Percentiles rank a stretch among this genome's conserved stretches.
These are phyloP conservation scores for Chaetoscypha palmicola DNA, from an alignment of 2,329 filamentous ascomycete species.

Conservation along the genomic window DNA sequence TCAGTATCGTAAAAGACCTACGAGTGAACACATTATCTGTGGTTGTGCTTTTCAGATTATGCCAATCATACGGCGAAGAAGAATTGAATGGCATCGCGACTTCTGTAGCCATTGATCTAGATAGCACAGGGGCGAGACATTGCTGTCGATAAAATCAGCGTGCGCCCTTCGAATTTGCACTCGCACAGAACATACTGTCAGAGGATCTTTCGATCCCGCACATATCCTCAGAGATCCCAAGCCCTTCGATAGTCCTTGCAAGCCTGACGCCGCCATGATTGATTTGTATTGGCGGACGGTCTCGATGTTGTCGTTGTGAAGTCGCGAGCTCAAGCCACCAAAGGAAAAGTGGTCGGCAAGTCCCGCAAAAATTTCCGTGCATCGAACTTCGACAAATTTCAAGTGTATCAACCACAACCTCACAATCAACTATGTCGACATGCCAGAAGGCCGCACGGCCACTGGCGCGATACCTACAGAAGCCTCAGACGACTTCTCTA, in stretches of 20 bases:
- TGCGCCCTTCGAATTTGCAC: background rate
- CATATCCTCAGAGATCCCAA: conserved; percentile 23
- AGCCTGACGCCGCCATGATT: conserved; percentile 30
- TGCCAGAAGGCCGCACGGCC: conserved; percentile 53
- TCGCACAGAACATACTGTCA: conserved; percentile 29
- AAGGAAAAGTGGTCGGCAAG: conserved; percentile 23
- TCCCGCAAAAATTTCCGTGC: conserved; percentile 12
- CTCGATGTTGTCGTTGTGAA: conserved; percentile 13
- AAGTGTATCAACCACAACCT: conserved; percentile 15
- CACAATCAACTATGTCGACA: conserved; percentile 45
- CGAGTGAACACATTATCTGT: conserved; percentile 12
- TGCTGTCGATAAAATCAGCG: conserved; percentile 34
- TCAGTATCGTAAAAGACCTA: too few relatives aligned
- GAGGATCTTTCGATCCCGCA: conserved; percentile 31
- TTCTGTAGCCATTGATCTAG: conserved; percentile 44
- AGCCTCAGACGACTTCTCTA: conserved; percentile 27
- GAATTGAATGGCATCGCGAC: conserved; percentile 28
- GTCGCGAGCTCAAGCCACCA: conserved; percentile 15
- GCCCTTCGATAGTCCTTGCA: conserved; percentile 27
- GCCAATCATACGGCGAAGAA: conserved; percentile 11
- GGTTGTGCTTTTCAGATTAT: conserved; percentile 11
- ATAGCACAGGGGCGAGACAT: conserved; percentile 34
- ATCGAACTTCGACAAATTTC: conserved; percentile 23
- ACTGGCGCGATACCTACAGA: conserved; percentile 46
- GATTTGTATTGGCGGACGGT: conserved; percentile 9